Conservation (phyloP, 768 basidiomycete genomes). For the Phylloporus arenicola region DNA sequence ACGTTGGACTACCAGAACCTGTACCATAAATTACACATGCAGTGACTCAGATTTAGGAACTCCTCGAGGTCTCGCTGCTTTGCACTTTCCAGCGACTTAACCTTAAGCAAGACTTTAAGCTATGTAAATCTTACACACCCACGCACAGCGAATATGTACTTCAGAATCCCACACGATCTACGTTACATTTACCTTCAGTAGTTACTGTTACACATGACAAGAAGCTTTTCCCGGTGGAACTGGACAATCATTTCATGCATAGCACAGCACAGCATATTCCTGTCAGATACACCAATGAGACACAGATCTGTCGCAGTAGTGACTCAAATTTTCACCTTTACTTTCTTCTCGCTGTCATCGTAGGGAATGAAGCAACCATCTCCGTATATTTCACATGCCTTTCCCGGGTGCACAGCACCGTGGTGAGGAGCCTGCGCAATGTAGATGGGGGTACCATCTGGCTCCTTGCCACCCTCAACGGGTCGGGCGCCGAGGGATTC, state of each 20-base stretch:
- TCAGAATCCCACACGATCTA: not conserved
- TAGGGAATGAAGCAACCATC: conserved; percentile 60
- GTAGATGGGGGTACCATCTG: conserved; percentile 54
- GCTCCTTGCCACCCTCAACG: conserved; percentile 66
- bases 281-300: not conserved
- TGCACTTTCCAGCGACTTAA: not conserved
- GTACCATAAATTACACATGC: not conserved
- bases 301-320: not conserved
- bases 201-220: not conserved
- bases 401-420: conserved; percentile 56
- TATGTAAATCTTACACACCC: not conserved
- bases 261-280: conserved; percentile 7
- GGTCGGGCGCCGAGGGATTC: conserved; percentile 41
- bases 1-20: not conserved
- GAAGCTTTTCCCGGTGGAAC: not conserved
- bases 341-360: conserved; percentile 44
- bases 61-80: not conserved
- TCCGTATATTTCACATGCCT: conserved; percentile 44
- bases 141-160: not conserved
- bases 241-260: not conserved
- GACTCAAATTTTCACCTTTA: conserved; percentile 36
- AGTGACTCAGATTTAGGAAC: not conserved
- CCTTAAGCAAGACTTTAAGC: not conserved
- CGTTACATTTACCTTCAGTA: not conserved
- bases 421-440: conserved; percentile 55